Percentiles rank a stretch among this genome's conserved stretches.
Evolutionary conservation across 179 eudicot genomes (phyloP).

Genomic region (Silene vulgaris): DNA sequence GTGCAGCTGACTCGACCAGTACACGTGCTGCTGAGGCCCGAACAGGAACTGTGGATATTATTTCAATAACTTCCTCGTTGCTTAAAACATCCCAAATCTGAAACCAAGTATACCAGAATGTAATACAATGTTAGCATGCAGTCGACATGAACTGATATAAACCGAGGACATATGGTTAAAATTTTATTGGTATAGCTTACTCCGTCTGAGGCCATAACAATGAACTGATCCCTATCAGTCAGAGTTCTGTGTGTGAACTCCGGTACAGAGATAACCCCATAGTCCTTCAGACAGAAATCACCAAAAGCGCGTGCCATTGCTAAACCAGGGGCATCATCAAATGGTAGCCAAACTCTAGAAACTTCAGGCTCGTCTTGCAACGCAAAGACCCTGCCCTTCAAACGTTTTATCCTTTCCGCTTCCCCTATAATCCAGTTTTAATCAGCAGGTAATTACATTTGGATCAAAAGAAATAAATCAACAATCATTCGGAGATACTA

Average conservation of each 20-base stretch:
- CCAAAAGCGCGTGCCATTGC: conserved; percentile 99
- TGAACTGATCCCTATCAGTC: conserved; percentile 72
- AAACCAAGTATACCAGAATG: neutral
- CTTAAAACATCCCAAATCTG: conserved; percentile 92
- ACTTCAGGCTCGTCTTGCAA: conserved; percentile 99
- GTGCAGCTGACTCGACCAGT: conserved; percentile 69
- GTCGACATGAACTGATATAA: conserved; percentile 1
- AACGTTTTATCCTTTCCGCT: conserved; percentile 88
- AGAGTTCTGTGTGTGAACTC: conserved; percentile 67
- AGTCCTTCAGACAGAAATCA: conserved; percentile 90
- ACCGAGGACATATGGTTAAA: neutral
- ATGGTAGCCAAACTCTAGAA: conserved; percentile 92
- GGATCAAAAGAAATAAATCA: conserved; percentile 14
- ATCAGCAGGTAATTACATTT: conserved; percentile 15
- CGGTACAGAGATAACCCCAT: conserved; percentile 93
- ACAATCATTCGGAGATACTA: neutral
- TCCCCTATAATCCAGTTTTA: conserved; percentile 47
- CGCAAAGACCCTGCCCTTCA: conserved; percentile 97
- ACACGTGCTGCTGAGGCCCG: conserved; percentile 72
- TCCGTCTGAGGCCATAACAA: conserved; percentile 96
- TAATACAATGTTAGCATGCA: neutral
- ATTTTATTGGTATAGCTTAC: conserved; percentile 38
- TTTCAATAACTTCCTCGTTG: conserved; percentile 80
- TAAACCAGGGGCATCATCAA: conserved; percentile 96
- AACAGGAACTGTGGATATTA: conserved; percentile 56